Base-by-base conservation (phyloP, 768 basidiomycete species). In the Clitopilus hobsonii region DNA sequence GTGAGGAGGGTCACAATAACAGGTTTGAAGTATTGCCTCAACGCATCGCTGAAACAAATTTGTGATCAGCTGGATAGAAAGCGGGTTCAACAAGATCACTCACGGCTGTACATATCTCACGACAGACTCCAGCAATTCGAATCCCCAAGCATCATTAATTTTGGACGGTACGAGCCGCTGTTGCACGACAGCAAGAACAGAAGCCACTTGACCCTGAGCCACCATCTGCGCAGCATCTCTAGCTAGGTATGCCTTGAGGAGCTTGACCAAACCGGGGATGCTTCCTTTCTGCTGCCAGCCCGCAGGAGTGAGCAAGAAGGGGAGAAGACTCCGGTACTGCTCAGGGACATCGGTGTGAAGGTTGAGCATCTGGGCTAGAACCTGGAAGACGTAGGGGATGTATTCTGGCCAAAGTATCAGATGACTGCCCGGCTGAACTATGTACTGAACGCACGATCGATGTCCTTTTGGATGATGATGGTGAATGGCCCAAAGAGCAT, bases 321-420 rank as follows among this genome's bases (percentile, higher is more conserved):
- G 88, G 5, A 98, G 79, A 7, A 98, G 76, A 25, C 78, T 73
- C 24, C 86, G 85, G 72, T 98, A 99, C 54, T 88, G 82, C 0
- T 75, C 70, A 1, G 96, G 94, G 1, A 95, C 76, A 6, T 78
- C 74, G 2, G 68, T 64, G 61, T 96, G 94, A 2, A 92, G 73
- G 58, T 94, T 89, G 26, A 99, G 86, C 80, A 99, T 94, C 65
- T 98, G 97, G 0, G 94, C 89, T 45, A 98, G 84, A 60, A 99
- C 82, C 66, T 99, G 97, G 79, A 98, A 98, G 53, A 91, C 89
- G 67, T 97, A 99, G 3, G 97, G 96, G 48, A 98, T 87, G 66
- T 97, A 98, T 74, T 98, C 96, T 94, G n/a, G n/a, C n/a, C n/a
- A n/a, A n/a, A n/a, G n/a, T n/a, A n/a, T n/a, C n/a, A n/a, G n/a